phyloP scores from a whole-genome alignment of 768 basidiomycete genomes.

The Asterophora lycoperdoides region DNA sequence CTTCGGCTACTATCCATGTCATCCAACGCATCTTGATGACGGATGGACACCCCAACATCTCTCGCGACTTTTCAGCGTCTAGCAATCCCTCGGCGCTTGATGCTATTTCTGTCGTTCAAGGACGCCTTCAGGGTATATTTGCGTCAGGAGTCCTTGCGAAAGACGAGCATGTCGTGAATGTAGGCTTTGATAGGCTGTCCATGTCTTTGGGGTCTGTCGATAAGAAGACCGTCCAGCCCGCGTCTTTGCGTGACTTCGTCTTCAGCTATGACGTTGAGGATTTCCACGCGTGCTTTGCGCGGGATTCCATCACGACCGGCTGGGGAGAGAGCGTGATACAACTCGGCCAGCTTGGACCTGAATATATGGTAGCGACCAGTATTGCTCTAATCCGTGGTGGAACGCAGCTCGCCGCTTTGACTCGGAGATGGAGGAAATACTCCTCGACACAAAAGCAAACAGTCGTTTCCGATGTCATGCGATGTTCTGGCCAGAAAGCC shows the following conservation, averaged over 20 bases:
- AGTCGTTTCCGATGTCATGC: constrained; percentile 47
- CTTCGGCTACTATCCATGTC: constrained; percentile 35
- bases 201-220: constrained; percentile 28
- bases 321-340: constrained; percentile 22
- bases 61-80: constrained; percentile 16
- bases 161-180: constrained; percentile 16
- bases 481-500: constrained; percentile 43
- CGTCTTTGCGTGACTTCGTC: constrained; percentile 22
- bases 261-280: constrained; percentile 20
- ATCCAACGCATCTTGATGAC: constrained; percentile 44
- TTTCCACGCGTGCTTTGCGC: constrained; percentile 5
- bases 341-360: constrained; percentile 40
- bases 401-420: constrained; percentile 19
- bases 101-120: constrained; percentile 25
- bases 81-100: constrained; percentile 27
- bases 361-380: constrained; percentile 32
- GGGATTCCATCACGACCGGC: constrained; percentile 10
- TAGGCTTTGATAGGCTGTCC: constrained; percentile 20
- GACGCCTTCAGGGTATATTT: constrained; percentile 18
- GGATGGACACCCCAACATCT: constrained; percentile 28
- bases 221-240: constrained; percentile 24
- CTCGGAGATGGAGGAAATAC: constrained; percentile 27
- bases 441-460: constrained; percentile 29
- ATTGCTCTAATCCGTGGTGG: constrained; percentile 26
- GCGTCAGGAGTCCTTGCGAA: constrained; percentile 20